A percentile compares a stretch with the other conserved stretches of the same genome.
These are phyloP conservation scores for Rehmannia glutinosa DNA, from an alignment of 257 asterid genomes.

Conservation along the genomic window DNA sequence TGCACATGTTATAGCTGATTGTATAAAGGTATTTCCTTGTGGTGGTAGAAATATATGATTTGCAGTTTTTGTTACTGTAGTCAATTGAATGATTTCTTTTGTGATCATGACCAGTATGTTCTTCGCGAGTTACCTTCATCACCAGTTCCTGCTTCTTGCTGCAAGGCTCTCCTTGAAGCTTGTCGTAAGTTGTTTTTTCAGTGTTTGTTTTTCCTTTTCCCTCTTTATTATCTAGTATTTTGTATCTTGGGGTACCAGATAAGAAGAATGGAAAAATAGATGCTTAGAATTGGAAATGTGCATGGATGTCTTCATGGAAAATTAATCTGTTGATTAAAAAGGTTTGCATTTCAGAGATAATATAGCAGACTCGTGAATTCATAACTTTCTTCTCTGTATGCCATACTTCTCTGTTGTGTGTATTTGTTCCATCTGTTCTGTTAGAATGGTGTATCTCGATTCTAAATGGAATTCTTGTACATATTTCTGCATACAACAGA, in stretches of 20 bases:
- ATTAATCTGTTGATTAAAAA: background rate
- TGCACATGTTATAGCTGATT: slow-evolving; percentile 94
- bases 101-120: slow-evolving; percentile 54
- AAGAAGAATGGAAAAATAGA: background rate
- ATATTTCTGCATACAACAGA: no score
- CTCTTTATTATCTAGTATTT: slow-evolving; percentile 8
- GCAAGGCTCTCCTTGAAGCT: slow-evolving; percentile 98
- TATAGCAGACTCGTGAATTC: background rate
- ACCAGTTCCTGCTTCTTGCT: slow-evolving; percentile 99
- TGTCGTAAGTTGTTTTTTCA: slow-evolving; percentile 74
- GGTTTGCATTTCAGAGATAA: background rate
- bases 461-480: no score
- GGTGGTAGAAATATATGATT: slow-evolving; percentile 11
- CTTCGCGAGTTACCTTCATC: slow-evolving; percentile 97
- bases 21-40: slow-evolving; percentile 71
- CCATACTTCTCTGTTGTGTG: background rate
- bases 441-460: no score
- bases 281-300: slow-evolving; percentile 6
- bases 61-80: slow-evolving; percentile 8
- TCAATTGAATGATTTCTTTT: slow-evolving; percentile 13
- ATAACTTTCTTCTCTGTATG: background rate
- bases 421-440: background rate
- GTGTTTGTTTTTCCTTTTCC: background rate
- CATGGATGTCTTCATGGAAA: slow-evolving; percentile 5
- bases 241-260: slow-evolving; percentile 8